Conservation (phyloP, 345 rosid species). For the Erucastrum elatum region DNA sequence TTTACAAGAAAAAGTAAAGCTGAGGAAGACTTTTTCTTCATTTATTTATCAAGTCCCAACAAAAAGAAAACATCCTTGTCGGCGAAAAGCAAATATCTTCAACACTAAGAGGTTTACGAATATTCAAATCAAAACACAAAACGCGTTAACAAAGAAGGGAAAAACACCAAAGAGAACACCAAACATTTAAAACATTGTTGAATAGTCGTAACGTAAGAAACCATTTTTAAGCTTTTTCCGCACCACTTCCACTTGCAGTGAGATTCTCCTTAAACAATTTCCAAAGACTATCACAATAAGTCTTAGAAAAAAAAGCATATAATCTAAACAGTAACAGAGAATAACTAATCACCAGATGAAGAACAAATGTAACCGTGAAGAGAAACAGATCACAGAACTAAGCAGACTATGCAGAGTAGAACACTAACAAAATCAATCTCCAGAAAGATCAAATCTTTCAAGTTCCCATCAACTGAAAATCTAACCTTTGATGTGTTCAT, state of each 20-base stretch:
- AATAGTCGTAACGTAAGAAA: not conserved
- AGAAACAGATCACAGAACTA: not conserved
- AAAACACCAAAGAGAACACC: not conserved
- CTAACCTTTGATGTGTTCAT: constrained; percentile 39
- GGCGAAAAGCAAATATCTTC: constrained; percentile 6
- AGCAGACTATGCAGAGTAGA: not conserved
- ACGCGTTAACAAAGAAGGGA: not conserved
- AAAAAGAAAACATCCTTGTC: not conserved
- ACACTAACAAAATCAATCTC: not conserved
- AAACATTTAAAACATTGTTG: not conserved
- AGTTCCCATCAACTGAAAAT: not conserved
- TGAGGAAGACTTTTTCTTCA: not conserved
- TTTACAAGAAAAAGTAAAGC: not conserved
- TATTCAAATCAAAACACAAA: not conserved
- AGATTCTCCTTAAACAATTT: not conserved
- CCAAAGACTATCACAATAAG: not conserved
- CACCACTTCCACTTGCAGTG: constrained; percentile 2
- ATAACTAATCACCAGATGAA: not conserved
- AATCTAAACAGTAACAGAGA: constrained; percentile 9
- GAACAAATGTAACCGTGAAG: not conserved
- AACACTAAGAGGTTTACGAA: not conserved
- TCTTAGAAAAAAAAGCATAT: not conserved
- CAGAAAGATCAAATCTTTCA: not conserved
- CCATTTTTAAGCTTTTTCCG: not conserved
- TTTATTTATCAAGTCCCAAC: constrained; percentile 2